These are phyloP conservation scores for Ogataea nitratoaversa DNA, from an alignment of 805 yeast genomes.

Conservation along the genomic window DNA sequence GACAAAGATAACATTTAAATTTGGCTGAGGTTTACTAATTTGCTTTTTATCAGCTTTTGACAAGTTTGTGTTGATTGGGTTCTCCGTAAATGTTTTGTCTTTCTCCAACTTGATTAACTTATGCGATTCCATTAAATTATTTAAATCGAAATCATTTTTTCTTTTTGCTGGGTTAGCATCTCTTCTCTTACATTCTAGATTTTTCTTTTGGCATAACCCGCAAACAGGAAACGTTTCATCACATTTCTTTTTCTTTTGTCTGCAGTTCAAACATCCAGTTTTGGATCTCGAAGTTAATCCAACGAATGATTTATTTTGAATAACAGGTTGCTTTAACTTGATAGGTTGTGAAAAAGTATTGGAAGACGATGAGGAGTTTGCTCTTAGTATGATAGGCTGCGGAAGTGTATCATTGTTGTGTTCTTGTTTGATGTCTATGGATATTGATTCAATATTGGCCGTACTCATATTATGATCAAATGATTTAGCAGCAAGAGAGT, in stretches of 20 bases:
- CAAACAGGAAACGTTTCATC: conserved; percentile 45
- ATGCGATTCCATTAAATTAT: conserved; percentile 16
- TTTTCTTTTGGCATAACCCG: conserved; percentile 35
- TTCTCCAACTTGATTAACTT: conserved; percentile 12
- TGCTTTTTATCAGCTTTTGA: not conserved
- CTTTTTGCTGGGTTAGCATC: conserved; percentile 6
- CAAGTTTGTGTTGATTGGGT: not conserved
- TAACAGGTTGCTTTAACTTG: conserved; percentile 11
- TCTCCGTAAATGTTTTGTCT: no score
- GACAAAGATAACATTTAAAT: conserved; percentile 1
- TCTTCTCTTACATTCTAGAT: conserved; percentile 28
- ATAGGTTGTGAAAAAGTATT: not conserved
- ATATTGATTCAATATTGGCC: no score
- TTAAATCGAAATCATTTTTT: conserved; percentile 11
- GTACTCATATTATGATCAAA: no score
- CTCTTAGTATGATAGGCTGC: no score
- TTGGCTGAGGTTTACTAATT: not conserved
- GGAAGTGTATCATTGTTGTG: no score
- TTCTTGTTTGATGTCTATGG: no score
- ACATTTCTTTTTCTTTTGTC: conserved; percentile 45
- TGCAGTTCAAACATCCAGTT: conserved; percentile 38
- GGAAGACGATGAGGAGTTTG: not conserved
- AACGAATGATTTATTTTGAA: conserved; percentile 26
- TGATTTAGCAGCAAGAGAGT: no score
- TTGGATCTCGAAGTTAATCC: conserved; percentile 33